Base-by-base conservation (phyloP, 306 rosid genomes). In the Begonia peltatifolia region DNA sequence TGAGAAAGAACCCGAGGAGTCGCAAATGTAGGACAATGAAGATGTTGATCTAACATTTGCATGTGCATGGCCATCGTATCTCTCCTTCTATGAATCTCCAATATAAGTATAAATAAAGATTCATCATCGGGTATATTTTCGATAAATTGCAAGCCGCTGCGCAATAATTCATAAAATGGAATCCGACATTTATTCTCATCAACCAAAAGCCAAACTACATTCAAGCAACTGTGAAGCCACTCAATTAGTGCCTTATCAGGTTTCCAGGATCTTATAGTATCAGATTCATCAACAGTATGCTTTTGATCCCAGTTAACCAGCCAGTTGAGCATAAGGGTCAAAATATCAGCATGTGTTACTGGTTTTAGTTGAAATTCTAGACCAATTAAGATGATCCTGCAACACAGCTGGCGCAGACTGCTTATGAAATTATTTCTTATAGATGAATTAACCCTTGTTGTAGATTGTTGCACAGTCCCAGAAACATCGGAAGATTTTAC, bases 21-120 rank as follows among this genome's bases (percentile, higher is more conserved):
- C 59, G 95, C 95, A 77, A 90, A 90, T 44, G 99, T 78, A 50
- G 99, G 99, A 79, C 95, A 79, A 64, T 90, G 95, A 60, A 90
- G 84, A 79, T 90, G 99, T 73, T 90, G 99, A 71, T 90, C 99
- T 64, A 86, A 65, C 99, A 90, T 90, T 67, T 80, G 95, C 99
- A 90, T 90, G 77, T 90, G 95, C 92, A 83, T 75, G 51, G 99
- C 99, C 95, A 90, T 90, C 94, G 83, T 86, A 75, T 90, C 99
- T 52, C 99, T 76, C 66, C 95, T 80, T 81, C 94, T 62, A 66
- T 86, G 99, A 67, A 90, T 90, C 80, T 86, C 95, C 82, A 90
- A 75, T 65, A 90, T 81, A 55, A 86, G 87, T 41, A 95, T 83
- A 79, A 90, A 90, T 38, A 90, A 71, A 55, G 95, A 94, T 68